Evolutionary conservation across 768 basidiomycete species (phyloP), one percentile per base, ranked within the genome.

Genomic region (Agaricus sinodeliciosus): DNA sequence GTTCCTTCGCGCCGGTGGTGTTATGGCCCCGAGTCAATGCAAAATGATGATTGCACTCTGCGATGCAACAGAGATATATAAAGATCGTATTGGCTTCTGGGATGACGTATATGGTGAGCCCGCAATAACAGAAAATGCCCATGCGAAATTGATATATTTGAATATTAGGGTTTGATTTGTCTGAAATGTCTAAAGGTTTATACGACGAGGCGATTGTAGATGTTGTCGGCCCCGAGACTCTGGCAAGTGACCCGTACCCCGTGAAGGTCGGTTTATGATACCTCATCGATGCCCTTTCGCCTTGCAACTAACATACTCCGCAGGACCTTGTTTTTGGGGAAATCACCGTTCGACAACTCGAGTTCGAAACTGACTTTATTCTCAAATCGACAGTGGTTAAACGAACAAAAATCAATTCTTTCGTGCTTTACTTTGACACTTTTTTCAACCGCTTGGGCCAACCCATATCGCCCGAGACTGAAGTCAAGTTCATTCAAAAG

Each of bases 371-470:
- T 0, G 65, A 84, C 0, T 98, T 97, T 71, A 75, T 72, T 1
- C 78, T 98, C n/a, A 66, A 74, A n/a, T 81, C 84, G 4, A 84
- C 78, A 0, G 72, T 77, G 1, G 69, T 74, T 9, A 78, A 78
- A 56, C 77, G 81, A 31, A 79, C 77, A 4, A 86, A 86, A 63
- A 74, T 89, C 40, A 82, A 82, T 63, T 77, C 89, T 5, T 84
- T 98, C 70, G 75, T 96, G 22, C 81, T 94, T 15, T 95, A 95
- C 71, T 98, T 98, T 62, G 95, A 98, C 69, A 87, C 88, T 0
- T 97, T 94, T 75, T 97, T 98, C 75, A 82, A 82, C 0, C 66
- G 56, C 40, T 73, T 67, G 26, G 85, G 79, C 9, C 71, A 71
- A 40, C 78, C 79, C 0, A 69, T 85, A 5, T 66, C 82, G 0